Conservation (phyloP, 2,329 filamentous ascomycete genomes). For the Cytospora piceicola region DNA sequence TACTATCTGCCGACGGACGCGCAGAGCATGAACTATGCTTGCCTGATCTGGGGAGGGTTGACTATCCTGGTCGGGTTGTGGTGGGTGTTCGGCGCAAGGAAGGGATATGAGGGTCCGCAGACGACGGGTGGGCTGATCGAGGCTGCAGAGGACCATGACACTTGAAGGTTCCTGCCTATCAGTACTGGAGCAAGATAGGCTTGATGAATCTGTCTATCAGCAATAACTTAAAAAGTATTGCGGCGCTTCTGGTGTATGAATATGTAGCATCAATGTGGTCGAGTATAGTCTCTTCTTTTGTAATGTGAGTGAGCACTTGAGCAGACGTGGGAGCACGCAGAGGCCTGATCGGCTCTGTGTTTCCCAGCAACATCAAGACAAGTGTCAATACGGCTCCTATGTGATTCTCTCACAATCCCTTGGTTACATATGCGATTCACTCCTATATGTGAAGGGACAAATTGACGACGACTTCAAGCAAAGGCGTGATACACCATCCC, state of each 20-base stretch:
- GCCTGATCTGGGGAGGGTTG: constrained; percentile 49
- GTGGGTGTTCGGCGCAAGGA: constrained; percentile 44
- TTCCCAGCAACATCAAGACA: no score
- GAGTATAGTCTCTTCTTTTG: no score
- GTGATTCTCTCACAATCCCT: no score
- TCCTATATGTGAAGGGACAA: no score
- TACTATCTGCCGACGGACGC: constrained; percentile 46
- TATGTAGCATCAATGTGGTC: no score
- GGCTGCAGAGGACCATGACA: constrained; percentile 14
- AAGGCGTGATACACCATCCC: no score
- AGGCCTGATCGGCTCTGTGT: no score
- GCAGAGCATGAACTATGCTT: constrained; percentile 54
- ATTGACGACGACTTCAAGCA: no score
- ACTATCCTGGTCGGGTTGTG: constrained; percentile 45
- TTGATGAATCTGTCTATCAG: not conserved
- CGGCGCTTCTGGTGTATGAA: not conserved
- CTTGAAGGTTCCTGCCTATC: not conserved
- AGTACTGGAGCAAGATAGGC: not conserved
- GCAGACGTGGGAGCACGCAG: no score
- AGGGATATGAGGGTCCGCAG: constrained; percentile 31
- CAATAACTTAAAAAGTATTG: not conserved
- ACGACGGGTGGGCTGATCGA: constrained; percentile 28
- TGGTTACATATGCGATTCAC: no score
- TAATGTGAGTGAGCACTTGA: no score
- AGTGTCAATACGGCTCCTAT: no score